A percentile compares a stretch with the other conserved stretches of the same genome.
These are phyloP conservation scores for Cryoendolithus antarcticus DNA, from an alignment of 2,329 filamentous ascomycete genomes.

Conservation along the genomic window DNA sequence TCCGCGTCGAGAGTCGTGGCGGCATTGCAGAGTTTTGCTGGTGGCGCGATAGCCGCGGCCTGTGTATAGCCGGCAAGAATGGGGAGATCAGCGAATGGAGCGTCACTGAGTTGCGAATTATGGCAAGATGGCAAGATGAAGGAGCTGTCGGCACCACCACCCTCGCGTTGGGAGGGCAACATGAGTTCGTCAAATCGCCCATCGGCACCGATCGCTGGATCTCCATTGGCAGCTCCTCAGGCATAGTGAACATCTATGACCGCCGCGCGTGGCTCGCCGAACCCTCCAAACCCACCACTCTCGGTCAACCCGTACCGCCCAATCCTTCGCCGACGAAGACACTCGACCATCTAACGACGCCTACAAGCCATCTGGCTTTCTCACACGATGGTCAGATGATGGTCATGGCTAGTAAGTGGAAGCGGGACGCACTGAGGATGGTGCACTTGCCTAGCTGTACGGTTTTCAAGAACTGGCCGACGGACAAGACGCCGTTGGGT, in stretches of 20 bases:
- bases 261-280: constrained; percentile 46
- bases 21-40: constrained; percentile 86
- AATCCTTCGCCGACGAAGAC: constrained; percentile 59
- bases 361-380: constrained; percentile 68
- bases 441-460: constrained; percentile 87
- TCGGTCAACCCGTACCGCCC: constrained; percentile 38
- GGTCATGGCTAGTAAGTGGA: constrained; percentile 73
- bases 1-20: constrained; percentile 66
- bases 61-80: constrained; percentile 72
- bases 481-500: constrained; percentile 74
- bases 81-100: constrained; percentile 88
- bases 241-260: constrained; percentile 90
- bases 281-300: constrained; percentile 6
- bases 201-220: constrained; percentile 81
- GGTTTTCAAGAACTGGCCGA: constrained; percentile 96
- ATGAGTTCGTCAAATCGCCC: constrained; percentile 39
- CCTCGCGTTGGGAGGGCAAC: constrained; percentile 60
- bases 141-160: constrained; percentile 78
- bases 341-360: constrained; percentile 79
- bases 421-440: constrained; percentile 75
- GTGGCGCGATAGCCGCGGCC: constrained; percentile 74
- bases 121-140: constrained; percentile 81
- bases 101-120: constrained; percentile 52
- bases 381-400: constrained; percentile 82
- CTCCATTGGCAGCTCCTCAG: constrained; percentile 71